Base-by-base conservation (phyloP, 2,329 filamentous ascomycete species). In the Zelopaecilomyces penicillatus region DNA sequence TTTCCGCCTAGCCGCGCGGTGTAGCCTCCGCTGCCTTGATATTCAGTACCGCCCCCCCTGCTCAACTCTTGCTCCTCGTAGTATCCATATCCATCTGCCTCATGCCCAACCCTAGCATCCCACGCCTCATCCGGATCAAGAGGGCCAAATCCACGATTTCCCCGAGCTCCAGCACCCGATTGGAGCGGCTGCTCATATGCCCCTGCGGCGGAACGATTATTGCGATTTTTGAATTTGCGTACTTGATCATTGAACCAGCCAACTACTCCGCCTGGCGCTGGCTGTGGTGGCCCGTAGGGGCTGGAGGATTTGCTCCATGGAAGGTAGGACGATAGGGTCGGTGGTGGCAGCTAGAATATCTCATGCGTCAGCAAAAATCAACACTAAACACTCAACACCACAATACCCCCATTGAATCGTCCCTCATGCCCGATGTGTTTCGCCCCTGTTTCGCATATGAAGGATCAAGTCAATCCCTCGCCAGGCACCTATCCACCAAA, bases 41-140 rank as follows among this genome's bases (percentile, higher is more conserved):
- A 59, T 47, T 56, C 60, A 34, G 53, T 56, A 58, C 66, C 51
- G 27, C 54, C 64, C 6, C 61, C 62, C 42, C 59, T 36, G 66
- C 82, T 83, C 5, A 88, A 68, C 63, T 89, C 85, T 58, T 85
- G 80, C 65, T 87, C 85, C 60, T 91, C 87, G 58, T 87, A 83
- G 63, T 87, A 87, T 26, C 76, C 77, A 59, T 82, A 81, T 9
- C 65, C 67, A 57, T 84, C 81, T 12, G 82, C 78, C 62, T 90
- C 86, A 54, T 80, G 74, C 46, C 85, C 85, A 4, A 94, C 86
- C 48, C 85, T 73, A 51, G 85, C 67, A 66, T 93, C 87, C 88
- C 88, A 95, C 2, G 87, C 86, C 58, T 90, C 86, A 60, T 94
- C 87, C 1, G 85, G 85, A 57, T 93, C 87, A 38, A 88, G 74